Evolutionary conservation across 148 eudicot species (phyloP).

Genomic region (Linanthus parryae): DNA sequence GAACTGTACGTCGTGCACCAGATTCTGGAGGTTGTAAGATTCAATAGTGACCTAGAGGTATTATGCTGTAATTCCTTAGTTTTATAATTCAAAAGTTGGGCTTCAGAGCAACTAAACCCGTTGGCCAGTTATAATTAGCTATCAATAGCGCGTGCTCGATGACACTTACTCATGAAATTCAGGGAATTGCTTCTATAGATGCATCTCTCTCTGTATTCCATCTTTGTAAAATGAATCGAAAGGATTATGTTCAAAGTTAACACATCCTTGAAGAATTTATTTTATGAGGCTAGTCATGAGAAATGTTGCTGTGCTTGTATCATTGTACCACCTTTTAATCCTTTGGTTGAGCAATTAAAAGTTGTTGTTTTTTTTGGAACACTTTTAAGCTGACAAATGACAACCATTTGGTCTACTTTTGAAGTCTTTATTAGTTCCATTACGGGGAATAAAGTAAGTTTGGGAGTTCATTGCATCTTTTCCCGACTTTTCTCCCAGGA

Average conservation of each 20-base stretch:
- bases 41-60: constrained; percentile 49
- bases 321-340: background rate
- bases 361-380: constrained; percentile 3
- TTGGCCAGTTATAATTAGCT: background rate
- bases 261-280: too few species aligned
- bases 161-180: background rate
- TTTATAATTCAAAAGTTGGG: background rate
- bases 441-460: background rate
- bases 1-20: constrained; percentile 76
- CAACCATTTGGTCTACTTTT: constrained; percentile 10
- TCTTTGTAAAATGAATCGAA: too few species aligned
- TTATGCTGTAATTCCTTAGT: background rate
- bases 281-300: too few species aligned
- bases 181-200: constrained; percentile 1
- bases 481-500: background rate
- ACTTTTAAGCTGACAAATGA: too few species aligned
- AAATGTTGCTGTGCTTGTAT: background rate
- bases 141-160: background rate
- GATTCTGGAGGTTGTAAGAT: constrained; percentile 89
- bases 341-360: background rate
- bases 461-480: constrained; percentile 1
- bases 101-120: background rate
- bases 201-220: too few species aligned
- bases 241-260: too few species aligned
- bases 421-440: background rate